These are phyloP conservation scores for Tulasnella sp. DNA, from an alignment of 768 basidiomycete species.

Conservation along the genomic window DNA sequence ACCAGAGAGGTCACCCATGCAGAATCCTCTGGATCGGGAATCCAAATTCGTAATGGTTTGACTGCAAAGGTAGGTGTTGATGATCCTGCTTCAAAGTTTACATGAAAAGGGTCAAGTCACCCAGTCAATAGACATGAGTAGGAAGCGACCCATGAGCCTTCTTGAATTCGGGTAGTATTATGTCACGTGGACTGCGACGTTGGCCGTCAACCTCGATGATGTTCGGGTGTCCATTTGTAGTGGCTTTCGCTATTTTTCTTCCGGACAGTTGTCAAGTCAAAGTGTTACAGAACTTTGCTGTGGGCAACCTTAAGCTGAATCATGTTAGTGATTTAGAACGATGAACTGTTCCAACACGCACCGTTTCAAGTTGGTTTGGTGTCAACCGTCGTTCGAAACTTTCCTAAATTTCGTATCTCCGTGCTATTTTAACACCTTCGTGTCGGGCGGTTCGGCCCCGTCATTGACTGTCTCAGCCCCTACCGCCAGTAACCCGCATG, in stretches of 20 bases:
- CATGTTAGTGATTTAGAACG: too few species aligned
- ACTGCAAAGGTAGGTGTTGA: neutral
- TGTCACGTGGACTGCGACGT: slow-evolving; percentile 4
- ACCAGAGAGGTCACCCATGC: slow-evolving; percentile 48
- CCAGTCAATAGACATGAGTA: too few species aligned
- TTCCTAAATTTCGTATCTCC: slow-evolving; percentile 94
- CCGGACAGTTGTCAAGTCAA: slow-evolving; percentile 53
- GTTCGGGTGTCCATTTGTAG: slow-evolving; percentile 30
- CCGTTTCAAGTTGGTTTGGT: slow-evolving; percentile 36
- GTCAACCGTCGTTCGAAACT: slow-evolving; percentile 73
- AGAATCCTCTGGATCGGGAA: slow-evolving; percentile 26
- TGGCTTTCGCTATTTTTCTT: slow-evolving; percentile 35
- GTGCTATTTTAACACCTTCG: slow-evolving; percentile 77
- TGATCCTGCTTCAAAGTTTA: neutral
- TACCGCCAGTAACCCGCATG: slow-evolving; percentile 57
- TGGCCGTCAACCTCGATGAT: too few species aligned
- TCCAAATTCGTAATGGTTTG: slow-evolving; percentile 2
- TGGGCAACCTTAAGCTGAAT: too few species aligned
- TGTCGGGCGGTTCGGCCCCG: slow-evolving; percentile 24
- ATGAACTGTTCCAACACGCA: slow-evolving; percentile 22
- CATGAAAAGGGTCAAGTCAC: neutral
- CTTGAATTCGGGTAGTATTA: too few species aligned
- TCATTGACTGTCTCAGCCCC: slow-evolving; percentile 17
- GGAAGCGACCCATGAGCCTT: too few species aligned
- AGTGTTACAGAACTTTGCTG: slow-evolving; percentile 46